Evolutionary conservation across 108 stramenopile genomes (phyloP).

Genomic region (Nitzschia palea): DNA sequence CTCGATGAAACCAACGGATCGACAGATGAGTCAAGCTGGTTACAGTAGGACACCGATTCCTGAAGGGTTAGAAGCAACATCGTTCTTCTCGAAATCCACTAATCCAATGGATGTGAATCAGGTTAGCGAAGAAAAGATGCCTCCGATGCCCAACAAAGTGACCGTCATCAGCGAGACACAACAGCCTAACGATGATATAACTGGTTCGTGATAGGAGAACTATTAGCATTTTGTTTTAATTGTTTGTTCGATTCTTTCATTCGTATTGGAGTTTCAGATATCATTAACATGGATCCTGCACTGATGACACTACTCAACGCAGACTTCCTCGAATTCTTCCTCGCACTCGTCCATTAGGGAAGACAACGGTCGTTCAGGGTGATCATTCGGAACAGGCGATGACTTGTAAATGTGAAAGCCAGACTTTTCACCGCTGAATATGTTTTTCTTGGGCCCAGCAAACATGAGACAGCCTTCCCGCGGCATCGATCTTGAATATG

Average conservation of each 20-base stretch:
- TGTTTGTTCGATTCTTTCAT: no score
- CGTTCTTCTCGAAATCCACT: conserved; percentile 35
- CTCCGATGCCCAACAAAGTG: background rate
- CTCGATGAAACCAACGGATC: background rate
- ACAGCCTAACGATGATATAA: background rate
- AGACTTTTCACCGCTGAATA: no score
- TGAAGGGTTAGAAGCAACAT: conserved; percentile 59
- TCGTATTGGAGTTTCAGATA: no score
- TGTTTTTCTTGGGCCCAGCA: no score
- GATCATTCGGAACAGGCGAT: no score
- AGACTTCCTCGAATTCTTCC: conserved; percentile 16
- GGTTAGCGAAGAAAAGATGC: background rate
- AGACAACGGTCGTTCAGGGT: conserved; percentile 10
- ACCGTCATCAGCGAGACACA: background rate
- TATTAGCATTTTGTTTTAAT: no score
- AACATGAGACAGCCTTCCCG: no score
- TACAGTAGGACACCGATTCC: conserved; percentile 23
- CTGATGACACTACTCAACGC: conserved; percentile 4
- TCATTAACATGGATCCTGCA: background rate
- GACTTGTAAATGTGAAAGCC: no score
- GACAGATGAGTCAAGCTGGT: background rate
- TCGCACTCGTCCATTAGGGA: conserved; percentile 23
- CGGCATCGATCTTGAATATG: no score
- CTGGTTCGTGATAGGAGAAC: no score
- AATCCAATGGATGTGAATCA: background rate